Base-by-base conservation (phyloP, 257 asterid species). In the Petunia axillaris region DNA sequence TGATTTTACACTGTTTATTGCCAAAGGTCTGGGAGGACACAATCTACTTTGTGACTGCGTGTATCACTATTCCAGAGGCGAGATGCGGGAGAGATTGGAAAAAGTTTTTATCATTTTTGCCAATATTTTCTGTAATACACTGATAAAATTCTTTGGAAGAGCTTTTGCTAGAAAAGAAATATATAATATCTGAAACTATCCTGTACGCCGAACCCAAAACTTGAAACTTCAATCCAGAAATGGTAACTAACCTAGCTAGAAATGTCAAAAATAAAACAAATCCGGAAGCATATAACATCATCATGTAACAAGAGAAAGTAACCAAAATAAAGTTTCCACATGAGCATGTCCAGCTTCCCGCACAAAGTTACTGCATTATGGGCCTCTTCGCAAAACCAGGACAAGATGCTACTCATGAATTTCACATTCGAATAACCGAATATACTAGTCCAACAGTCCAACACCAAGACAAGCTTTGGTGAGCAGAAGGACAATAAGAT, bases 11-110 rank as follows among this genome's bases (percentile, higher is more conserved):
- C 62, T 2, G 46, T 36, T 35, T 36, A 13, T 50, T 25, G 62
- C 46, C 62, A 6, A 50, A 73, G 46, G 44, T 73, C 36, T 35
- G 36, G 11, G 35, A 48, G 78, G 25, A 52, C 50, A 50, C 78
- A 50, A 73, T 73, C 62, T 73, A 73, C 78, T 73, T 16, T 73
- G 78, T 36, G 78, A 73, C 63, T 2, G 48, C 63, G 50, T 9
- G 14, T n/a, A 67, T 44, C 55, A 43, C 55, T 43, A 38, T n/a
- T 43, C 46, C 60, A 71, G 77, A 71, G 9, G 43, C 25, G 77
- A 70, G 5, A 43, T 35, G 35, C 48, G 35, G 48, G 43, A 44
- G 58, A 71, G 16, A 71, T 50, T 48, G 77, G 44, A 25, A 15
- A 40, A 70, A 25, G 44, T 60, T 71, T 71, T 11, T 36, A 50